Base-by-base conservation (phyloP, 140 eudicot species). In the Ambrosia hybrid region DNA sequence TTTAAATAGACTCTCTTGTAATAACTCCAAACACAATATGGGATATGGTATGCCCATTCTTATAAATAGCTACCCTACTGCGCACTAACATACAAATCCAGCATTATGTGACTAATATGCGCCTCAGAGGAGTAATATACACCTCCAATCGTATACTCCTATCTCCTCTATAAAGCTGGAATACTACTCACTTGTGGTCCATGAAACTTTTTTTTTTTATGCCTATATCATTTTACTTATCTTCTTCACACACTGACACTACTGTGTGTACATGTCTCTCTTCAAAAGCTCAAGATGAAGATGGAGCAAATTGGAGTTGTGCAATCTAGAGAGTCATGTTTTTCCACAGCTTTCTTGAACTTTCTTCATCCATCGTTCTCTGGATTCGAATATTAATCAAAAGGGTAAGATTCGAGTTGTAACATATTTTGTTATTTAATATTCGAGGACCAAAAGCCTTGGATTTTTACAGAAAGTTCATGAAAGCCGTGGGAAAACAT, bases 301-400 rank as follows among this genome's bases (percentile, higher is more conserved):
- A 51, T 73, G 48, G 5, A 75, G 36, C 49, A 60, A 75, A 26
- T 26, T 52, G 63, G 68, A 65, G 67, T 43, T 48, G 7, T 26
- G 51, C 56, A 13, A 1, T 65, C 65, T 57, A 12, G 57, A 59
- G 68, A 67, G 84, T 78, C 92, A 89, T 89, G 87, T 89, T 89
- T 80, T 89, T 89, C 92, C 92, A 89, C 96, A 86, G 96, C 96
- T 86, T 89, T 89, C 96, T 89, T 89, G 92, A 89, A 89, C 92
- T 89, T 83, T 78, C 68, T 52, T 57, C 14, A 21, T 55, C 60
- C 34, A 51, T 4, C 3, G 43, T 48, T 46, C 21, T 16, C 7
- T 65, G 70, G 16, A 43, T 16, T 17, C 33, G 8, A 11, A 57
- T 34, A 16, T 3, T 4, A 30, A 0, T 1, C 12, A 59, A 4